A percentile compares a stretch with the other conserved stretches of the same genome.
Conservation (phyloP, 768 basidiomycete genomes). For the Mycena vulgaris region DNA sequence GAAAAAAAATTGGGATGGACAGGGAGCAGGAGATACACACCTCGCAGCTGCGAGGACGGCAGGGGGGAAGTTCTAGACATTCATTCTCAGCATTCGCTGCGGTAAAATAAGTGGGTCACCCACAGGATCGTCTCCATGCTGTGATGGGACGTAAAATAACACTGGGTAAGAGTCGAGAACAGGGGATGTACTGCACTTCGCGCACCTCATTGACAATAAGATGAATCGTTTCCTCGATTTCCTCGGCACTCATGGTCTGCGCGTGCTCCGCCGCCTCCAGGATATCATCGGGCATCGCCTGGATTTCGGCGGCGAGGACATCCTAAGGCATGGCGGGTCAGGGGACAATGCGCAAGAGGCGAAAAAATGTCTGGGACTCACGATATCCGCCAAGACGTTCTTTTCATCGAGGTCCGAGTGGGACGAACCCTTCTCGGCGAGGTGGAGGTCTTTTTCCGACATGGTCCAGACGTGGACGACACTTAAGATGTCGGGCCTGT, state of each 20-base stretch:
- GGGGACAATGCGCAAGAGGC: not conserved
- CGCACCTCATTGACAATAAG: conserved; percentile 29
- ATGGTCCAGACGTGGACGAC: not conserved
- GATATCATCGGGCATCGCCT: conserved; percentile 26
- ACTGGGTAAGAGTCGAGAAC: not conserved
- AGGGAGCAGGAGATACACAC: conserved; percentile 1
- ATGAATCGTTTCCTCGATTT: conserved; percentile 29
- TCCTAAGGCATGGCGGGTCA: not conserved
- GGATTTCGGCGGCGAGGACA: conserved; percentile 8
- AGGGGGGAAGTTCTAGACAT: conserved; percentile 27
- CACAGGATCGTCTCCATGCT: conserved; percentile 36
- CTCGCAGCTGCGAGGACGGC: conserved; percentile 10
- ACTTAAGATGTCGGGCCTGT: conserved; percentile 1
- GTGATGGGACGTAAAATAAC: not conserved
- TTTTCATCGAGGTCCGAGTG: conserved; percentile 22
- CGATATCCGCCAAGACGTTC: not conserved
- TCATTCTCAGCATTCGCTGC: not conserved
- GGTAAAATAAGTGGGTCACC: not conserved
- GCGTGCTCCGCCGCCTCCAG: conserved; percentile 29
- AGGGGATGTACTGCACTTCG: not conserved
- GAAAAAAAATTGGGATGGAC: not conserved
- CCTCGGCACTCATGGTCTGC: conserved; percentile 12
- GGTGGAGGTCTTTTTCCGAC: conserved; percentile 2
- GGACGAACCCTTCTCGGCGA: conserved; percentile 7
- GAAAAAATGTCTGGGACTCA: not conserved